Evolutionary conservation across 768 basidiomycete species (phyloP).

Genomic region (Russula sp.): DNA sequence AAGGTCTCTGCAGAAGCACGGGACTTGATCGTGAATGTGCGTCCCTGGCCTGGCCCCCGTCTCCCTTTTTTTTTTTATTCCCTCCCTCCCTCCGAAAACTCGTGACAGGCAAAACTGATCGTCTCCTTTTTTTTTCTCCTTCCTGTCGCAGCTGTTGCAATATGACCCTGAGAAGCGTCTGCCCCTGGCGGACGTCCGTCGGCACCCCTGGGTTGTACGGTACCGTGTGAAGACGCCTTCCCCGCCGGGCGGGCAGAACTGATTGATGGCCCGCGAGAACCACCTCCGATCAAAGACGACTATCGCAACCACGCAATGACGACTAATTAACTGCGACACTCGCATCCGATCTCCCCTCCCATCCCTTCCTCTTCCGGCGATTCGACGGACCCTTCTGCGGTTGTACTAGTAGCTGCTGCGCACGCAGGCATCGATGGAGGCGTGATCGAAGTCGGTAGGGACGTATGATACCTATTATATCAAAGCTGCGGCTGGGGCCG

Average conservation of each 20-base stretch:
- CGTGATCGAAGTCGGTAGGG: not conserved
- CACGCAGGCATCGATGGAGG: not conserved
- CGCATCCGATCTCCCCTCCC: not conserved
- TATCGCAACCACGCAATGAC: too few species aligned
- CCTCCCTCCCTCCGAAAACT: too few species aligned
- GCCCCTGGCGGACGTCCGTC: slow-evolving; percentile 38
- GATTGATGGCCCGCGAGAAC: not conserved
- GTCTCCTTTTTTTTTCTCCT: not conserved
- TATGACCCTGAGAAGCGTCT: slow-evolving; percentile 41
- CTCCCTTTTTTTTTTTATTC: not conserved
- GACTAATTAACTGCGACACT: not conserved
- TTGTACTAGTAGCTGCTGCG: not conserved
- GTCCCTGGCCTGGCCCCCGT: not conserved
- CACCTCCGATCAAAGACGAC: not conserved
- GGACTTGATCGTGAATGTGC: slow-evolving; percentile 42
- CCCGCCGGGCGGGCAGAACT: not conserved
- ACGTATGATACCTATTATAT: not conserved
- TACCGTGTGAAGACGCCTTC: slow-evolving; percentile 23
- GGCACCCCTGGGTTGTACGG: slow-evolving; percentile 40
- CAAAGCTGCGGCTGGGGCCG: not conserved
- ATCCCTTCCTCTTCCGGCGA: not conserved
- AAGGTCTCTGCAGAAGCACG: slow-evolving; percentile 40
- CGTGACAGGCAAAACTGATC: too few species aligned
- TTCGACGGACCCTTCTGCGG: not conserved
- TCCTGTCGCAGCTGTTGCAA: slow-evolving; percentile 63